phyloP scores from a whole-genome alignment of 2,329 filamentous ascomycete genomes.

The Curvularia hawaiiensis region DNA sequence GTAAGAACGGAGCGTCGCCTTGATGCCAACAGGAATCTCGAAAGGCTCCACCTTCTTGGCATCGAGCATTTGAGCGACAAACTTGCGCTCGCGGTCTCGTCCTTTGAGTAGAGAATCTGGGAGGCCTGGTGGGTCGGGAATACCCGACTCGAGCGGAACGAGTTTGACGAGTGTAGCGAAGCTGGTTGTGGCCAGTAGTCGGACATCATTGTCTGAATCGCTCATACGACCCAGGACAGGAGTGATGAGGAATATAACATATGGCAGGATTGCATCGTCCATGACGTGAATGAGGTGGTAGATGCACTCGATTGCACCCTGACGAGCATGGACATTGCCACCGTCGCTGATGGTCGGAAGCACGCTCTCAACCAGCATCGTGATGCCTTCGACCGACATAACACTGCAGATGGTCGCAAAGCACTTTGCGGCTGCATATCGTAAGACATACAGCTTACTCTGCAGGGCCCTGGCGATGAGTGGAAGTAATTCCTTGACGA shows the following conservation, averaged over 20 bases:
- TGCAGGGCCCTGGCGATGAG: slow-evolving; percentile 86
- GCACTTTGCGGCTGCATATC: slow-evolving; percentile 97
- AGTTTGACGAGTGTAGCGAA: slow-evolving; percentile 97
- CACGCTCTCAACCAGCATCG: slow-evolving; percentile 90
- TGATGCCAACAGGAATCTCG: slow-evolving; percentile 92
- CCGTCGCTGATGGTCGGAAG: slow-evolving; percentile 91
- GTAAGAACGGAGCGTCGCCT: slow-evolving; percentile 93
- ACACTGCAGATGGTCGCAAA: slow-evolving; percentile 97
- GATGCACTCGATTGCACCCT: slow-evolving; percentile 92
- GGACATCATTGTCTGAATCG: slow-evolving; percentile 94
- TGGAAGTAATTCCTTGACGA: slow-evolving; percentile 82
- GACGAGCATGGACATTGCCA: slow-evolving; percentile 83
- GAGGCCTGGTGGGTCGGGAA: slow-evolving; percentile 92
- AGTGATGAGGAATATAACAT: slow-evolving; percentile 98
- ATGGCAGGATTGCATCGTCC: slow-evolving; percentile 94
- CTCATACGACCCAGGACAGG: slow-evolving; percentile 98
- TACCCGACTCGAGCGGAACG: slow-evolving; percentile 94
- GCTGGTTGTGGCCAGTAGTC: slow-evolving; percentile 91
- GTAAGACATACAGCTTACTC: slow-evolving; percentile 86
- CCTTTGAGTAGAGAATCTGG: slow-evolving; percentile 87
- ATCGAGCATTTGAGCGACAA: slow-evolving; percentile 95
- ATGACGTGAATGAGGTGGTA: slow-evolving; percentile 98
- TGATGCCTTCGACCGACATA: slow-evolving; percentile 94
- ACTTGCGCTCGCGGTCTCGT: slow-evolving; percentile 91
- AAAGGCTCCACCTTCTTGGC: slow-evolving; percentile 97